These are phyloP conservation scores for Leccinum longicurvipes DNA, from an alignment of 768 basidiomycete genomes.

Conservation along the genomic window DNA sequence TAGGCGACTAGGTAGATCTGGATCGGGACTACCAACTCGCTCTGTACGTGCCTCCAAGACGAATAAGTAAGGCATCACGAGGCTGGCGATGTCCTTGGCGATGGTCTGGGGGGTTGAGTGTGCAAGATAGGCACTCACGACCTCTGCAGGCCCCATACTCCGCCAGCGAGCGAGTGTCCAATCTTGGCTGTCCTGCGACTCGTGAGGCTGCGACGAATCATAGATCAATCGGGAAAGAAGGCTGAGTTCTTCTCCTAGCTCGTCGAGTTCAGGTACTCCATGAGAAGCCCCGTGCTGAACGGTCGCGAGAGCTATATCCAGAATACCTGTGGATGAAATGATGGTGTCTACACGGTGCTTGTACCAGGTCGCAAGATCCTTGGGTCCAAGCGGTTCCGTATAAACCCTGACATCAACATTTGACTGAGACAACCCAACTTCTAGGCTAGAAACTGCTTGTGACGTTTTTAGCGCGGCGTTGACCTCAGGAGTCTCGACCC, in stretches of 20 bases:
- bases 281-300: slow-evolving; percentile 85
- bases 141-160: slow-evolving; percentile 56
- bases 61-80: slow-evolving; percentile 91
- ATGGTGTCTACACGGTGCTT: slow-evolving; percentile 56
- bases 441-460: slow-evolving; percentile 13
- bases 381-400: slow-evolving; percentile 13
- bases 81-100: slow-evolving; percentile 61
- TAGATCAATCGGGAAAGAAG: slow-evolving; percentile 86
- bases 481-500: slow-evolving; percentile 51
- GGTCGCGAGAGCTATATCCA: slow-evolving; percentile 74
- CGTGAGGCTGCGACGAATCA: slow-evolving; percentile 53
- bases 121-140: slow-evolving; percentile 73
- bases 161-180: slow-evolving; percentile 80
- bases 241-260: slow-evolving; percentile 87
- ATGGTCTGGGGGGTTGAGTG: slow-evolving; percentile 66
- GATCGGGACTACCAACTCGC: slow-evolving; percentile 70
- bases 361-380: slow-evolving; percentile 73
- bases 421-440: slow-evolving; percentile 11
- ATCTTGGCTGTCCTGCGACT: slow-evolving; percentile 47
- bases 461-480: slow-evolving; percentile 38
- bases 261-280: slow-evolving; percentile 74
- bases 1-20: slow-evolving; percentile 56
- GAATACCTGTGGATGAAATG: slow-evolving; percentile 64
- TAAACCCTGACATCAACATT: slow-evolving; percentile 2
- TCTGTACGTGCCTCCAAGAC: slow-evolving; percentile 89